These are phyloP conservation scores for Trypanosoma cruzi DNA, from an alignment of 208 protist genomes.

Conservation along the genomic window DNA sequence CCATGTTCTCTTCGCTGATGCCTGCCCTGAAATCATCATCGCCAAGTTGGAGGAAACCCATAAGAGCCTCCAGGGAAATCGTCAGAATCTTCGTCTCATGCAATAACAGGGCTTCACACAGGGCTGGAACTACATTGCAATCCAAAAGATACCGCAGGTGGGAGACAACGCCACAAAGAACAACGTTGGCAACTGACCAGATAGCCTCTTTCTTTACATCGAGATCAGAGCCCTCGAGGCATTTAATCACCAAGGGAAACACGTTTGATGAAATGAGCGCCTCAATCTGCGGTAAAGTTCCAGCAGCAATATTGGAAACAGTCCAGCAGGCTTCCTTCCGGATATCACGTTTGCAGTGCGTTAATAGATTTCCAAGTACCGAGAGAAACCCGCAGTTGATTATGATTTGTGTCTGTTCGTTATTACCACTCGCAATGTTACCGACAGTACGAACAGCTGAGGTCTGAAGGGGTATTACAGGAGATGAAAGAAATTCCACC, in stretches of 20 bases:
- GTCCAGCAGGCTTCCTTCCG: conserved; percentile 99
- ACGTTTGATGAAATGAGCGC: conserved; percentile 90
- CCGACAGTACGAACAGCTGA: conserved; percentile 97
- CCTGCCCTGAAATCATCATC: conserved; percentile 54
- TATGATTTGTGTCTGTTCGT: conserved; percentile 96
- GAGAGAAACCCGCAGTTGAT: conserved; percentile 93
- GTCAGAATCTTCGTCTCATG: conserved; percentile 93
- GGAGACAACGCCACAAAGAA: conserved; percentile 86
- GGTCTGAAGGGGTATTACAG: conserved; percentile 77
- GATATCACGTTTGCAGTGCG: conserved; percentile 86
- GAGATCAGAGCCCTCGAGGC: conserved; percentile 88
- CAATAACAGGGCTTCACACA: conserved; percentile 93
- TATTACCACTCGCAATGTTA: conserved; percentile 99
- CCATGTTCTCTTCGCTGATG: conserved; percentile 49
- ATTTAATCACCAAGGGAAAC: conserved; percentile 90
- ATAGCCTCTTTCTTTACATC: conserved; percentile 98
- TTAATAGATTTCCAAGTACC: conserved; percentile 81
- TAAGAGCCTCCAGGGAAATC: conserved; percentile 96
- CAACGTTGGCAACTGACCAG: conserved; percentile 98
- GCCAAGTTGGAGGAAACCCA: conserved; percentile 93
- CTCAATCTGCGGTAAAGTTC: conserved; percentile 95
- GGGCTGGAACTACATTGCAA: conserved; percentile 86
- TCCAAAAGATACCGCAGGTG: conserved; percentile 94
- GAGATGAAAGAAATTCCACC: conserved; percentile 93
- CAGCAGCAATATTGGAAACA: conserved; percentile 99